Base-by-base conservation (phyloP, 129 eudicot species). In the Oenanthe sinensis region DNA sequence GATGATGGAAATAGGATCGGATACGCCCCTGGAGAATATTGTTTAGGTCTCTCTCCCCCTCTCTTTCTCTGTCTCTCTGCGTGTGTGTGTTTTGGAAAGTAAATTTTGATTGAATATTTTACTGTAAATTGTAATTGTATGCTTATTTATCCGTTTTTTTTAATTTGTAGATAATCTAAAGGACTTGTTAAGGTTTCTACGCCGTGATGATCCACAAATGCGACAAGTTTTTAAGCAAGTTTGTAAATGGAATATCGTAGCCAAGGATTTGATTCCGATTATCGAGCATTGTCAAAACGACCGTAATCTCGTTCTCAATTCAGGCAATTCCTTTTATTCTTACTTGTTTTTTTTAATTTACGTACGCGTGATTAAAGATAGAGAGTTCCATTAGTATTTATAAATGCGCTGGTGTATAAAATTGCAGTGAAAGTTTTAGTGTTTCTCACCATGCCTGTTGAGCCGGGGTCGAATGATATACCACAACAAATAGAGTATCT, bases 151-250 rank as follows among this genome's bases (percentile, higher is more conserved):
- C 19, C 8, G 0, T 13, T 20, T 15, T 12, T 4, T 46, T 0
- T 33, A 33, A 63, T 24, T 78, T 63, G 82, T 86, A 95, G 99
- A 95, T 83, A 95, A 95, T 82, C 82, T 95, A 89, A 95, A 90
- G 97, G 99, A 95, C 85, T 85, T 95, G 82, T 73, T 95, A 77
- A 86, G 99, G 79, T 95, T 88, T 86, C 78, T 95, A 75, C 83
- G 99, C 84, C 89, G 97, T 50, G 99, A 95, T 22, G 95, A 95
- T 84, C 96, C 94, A 17, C 87, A 90, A 81, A 87, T 86, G 49
- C 88, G 99, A 44, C 91, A 95, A 55, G 99, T 95, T 82, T 91
- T 95, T 82, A 95, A 86, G 85, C 99, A 95, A 88, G 87, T 95
- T 33, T 95, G 99, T 79, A 95, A 90, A 84, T 95, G 99, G 99